phyloP scores from a whole-genome alignment of 2,329 filamentous ascomycete genomes.

The Saccharata proteae region DNA sequence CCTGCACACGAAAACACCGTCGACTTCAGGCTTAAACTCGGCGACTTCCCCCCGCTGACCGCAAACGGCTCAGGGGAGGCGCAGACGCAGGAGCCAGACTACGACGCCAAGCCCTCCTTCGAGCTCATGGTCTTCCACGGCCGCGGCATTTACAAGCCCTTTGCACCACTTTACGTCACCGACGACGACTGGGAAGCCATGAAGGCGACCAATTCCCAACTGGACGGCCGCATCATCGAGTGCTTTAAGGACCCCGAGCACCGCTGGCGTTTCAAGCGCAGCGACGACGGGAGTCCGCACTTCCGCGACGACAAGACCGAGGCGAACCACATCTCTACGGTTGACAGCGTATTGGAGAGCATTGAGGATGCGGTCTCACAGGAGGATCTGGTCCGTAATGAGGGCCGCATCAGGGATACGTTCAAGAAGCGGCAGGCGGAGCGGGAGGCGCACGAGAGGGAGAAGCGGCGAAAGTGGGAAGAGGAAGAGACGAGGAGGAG shows the following conservation, averaged over 20 bases:
- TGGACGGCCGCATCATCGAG: conserved; percentile 85
- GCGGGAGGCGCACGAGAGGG: conserved; percentile 9
- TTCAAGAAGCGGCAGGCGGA: conserved; percentile 57
- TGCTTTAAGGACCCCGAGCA: conserved; percentile 66
- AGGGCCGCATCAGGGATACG: conserved; percentile 59
- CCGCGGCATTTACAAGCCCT: conserved; percentile 45
- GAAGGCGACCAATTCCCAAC: conserved; percentile 58
- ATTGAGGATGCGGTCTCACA: conserved; percentile 78
- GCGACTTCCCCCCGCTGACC: conserved; percentile 57
- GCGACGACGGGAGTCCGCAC: conserved; percentile 45
- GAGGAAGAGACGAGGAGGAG: conserved; percentile 12
- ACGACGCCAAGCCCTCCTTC: conserved; percentile 64
- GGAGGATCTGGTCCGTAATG: conserved; percentile 61
- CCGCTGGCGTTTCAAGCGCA: conserved; percentile 61
- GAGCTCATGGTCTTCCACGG: conserved; percentile 61
- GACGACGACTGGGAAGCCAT: conserved; percentile 72
- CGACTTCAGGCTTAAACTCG: conserved; percentile 71
- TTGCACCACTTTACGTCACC: conserved; percentile 23
- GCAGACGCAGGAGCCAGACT: conserved; percentile 52
- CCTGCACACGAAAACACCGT: conserved; percentile 89
- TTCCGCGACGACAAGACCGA: conserved; percentile 89
- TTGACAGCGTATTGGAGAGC: conserved; percentile 77
- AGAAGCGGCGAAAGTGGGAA: conserved; percentile 1
- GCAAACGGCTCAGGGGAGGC: conserved; percentile 35
- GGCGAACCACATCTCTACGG: conserved; percentile 77